Conservation (phyloP, 495 filamentous ascomycete genomes). For the Trichocladium uniseriatum region DNA sequence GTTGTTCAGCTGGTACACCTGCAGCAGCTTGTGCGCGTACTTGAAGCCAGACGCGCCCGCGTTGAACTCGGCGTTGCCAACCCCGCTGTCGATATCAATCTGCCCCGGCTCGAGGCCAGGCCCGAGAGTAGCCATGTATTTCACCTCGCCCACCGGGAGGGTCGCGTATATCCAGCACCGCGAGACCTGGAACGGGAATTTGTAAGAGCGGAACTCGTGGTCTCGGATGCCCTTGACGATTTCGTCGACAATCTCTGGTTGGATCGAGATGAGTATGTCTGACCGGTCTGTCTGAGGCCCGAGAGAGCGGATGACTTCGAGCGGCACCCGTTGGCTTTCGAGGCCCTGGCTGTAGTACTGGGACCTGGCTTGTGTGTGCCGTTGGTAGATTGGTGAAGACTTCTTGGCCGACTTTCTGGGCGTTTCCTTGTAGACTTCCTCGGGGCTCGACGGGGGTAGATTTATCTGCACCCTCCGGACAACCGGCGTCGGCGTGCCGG, state of each 20-base stretch:
- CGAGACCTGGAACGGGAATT: constrained; percentile 29
- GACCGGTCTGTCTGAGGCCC: constrained; percentile 37
- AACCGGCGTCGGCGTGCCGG: constrained; percentile 13
- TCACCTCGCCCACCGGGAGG: constrained; percentile 30
- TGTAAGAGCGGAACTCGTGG: constrained; percentile 39
- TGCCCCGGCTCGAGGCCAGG: constrained; percentile 33
- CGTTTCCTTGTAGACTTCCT: constrained; percentile 22
- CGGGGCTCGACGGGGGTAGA: constrained; percentile 6
- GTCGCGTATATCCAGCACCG: constrained; percentile 44
- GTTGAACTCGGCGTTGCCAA: constrained; percentile 44
- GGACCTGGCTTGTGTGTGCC: constrained; percentile 16
- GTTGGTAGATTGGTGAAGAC: constrained; percentile 10
- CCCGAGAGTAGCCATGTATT: constrained; percentile 42
- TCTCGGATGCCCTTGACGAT: constrained; percentile 34
- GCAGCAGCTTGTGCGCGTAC: constrained; percentile 39
- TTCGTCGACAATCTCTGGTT: constrained; percentile 28
- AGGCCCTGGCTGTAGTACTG: constrained; percentile 34
- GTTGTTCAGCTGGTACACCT: constrained; percentile 46
- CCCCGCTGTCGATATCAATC: constrained; percentile 27
- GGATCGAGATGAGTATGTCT: constrained; percentile 40
- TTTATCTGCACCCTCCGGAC: constrained; percentile 15
- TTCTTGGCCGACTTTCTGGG: constrained; percentile 9
- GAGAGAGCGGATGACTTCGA: constrained; percentile 34
- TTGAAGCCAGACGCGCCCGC: constrained; percentile 21
- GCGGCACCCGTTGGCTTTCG: constrained; percentile 42